phyloP scores from a whole-genome alignment of 2,329 filamentous ascomycete species.

The Claviceps paspali region DNA sequence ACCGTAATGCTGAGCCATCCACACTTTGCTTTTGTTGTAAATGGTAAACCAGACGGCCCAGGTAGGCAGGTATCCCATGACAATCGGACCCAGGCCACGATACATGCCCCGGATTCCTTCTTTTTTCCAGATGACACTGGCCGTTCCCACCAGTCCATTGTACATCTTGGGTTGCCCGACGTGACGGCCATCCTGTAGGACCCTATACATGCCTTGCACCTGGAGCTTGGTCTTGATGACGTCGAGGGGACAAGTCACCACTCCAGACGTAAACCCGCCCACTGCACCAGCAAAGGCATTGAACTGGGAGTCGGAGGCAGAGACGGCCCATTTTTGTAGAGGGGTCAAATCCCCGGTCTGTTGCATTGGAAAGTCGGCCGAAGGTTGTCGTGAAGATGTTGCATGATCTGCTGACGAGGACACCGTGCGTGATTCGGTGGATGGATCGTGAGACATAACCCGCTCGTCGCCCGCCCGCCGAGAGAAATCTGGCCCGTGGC shows the following conservation, averaged over 20 bases:
- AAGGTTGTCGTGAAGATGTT: constrained; percentile 19
- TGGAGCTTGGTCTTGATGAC: constrained; percentile 99
- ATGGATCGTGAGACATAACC: constrained; percentile 38
- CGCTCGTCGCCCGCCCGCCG: not conserved
- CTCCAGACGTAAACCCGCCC: constrained; percentile 81
- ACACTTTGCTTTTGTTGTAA: constrained; percentile 77
- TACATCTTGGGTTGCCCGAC: constrained; percentile 50
- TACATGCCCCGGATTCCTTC: constrained; percentile 88
- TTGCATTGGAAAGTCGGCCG: constrained; percentile 18
- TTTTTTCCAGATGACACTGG: constrained; percentile 68
- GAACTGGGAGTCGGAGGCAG: constrained; percentile 48
- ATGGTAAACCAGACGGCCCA: constrained; percentile 98
- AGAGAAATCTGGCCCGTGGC: not conserved
- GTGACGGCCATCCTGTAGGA: constrained; percentile 31
- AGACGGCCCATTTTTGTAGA: constrained; percentile 40
- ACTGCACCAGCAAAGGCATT: constrained; percentile 77
- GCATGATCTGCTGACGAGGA: constrained; percentile 21
- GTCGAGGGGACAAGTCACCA: constrained; percentile 92
- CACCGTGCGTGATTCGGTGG: constrained; percentile 18
- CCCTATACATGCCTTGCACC: constrained; percentile 72
- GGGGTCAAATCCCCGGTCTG: constrained; percentile 20
- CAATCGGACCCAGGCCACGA: constrained; percentile 81
- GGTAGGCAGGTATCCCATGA: constrained; percentile 88
- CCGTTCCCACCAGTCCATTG: constrained; percentile 75
- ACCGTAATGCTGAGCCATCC: constrained; percentile 53